A percentile compares a stretch with the other conserved stretches of the same genome.
phyloP scores from a whole-genome alignment of 192 early-diverging fungal genomes.

The Entomortierella lignicola region DNA sequence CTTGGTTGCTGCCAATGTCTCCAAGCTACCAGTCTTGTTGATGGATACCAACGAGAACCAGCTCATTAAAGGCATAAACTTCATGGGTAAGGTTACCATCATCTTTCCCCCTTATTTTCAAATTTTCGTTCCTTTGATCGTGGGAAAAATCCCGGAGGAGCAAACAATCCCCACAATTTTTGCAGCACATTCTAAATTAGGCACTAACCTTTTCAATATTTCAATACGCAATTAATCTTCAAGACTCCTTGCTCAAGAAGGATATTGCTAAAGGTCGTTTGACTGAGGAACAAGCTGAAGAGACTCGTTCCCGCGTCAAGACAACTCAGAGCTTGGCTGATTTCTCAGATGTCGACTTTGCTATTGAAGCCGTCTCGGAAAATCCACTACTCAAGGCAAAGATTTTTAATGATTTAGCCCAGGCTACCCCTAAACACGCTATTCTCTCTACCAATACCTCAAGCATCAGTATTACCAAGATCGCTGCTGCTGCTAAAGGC shows the following conservation, averaged over 20 bases:
- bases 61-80: conserved; percentile 82
- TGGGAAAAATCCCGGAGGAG: conserved; percentile 8
- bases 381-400: conserved; percentile 85
- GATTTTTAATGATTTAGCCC: conserved; percentile 83
- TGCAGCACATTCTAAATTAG: too few species aligned
- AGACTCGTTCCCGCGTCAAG: conserved; percentile 71
- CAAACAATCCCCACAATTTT: neutral
- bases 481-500: conserved; percentile 89
- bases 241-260: conserved; percentile 88
- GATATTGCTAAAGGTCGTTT: conserved; percentile 90
- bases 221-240: conserved; percentile 2
- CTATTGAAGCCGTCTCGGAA: conserved; percentile 95
- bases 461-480: conserved; percentile 96
- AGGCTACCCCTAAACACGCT: conserved; percentile 69
- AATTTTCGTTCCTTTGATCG: neutral
- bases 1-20: conserved; percentile 85
- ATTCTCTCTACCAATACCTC: conserved; percentile 98
- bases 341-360: conserved; percentile 81
- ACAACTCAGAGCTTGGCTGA: conserved; percentile 69
- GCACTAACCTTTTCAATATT: too few species aligned
- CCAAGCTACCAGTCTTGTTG: conserved; percentile 82
- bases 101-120: neutral
- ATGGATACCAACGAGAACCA: conserved; percentile 84
- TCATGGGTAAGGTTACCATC: conserved; percentile 69
- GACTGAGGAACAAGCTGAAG: conserved; percentile 78